Evolutionary conservation across 139 green algal genomes (phyloP), one percentile per base, ranked within the genome.

Genomic region (Coelastrella sp.): DNA sequence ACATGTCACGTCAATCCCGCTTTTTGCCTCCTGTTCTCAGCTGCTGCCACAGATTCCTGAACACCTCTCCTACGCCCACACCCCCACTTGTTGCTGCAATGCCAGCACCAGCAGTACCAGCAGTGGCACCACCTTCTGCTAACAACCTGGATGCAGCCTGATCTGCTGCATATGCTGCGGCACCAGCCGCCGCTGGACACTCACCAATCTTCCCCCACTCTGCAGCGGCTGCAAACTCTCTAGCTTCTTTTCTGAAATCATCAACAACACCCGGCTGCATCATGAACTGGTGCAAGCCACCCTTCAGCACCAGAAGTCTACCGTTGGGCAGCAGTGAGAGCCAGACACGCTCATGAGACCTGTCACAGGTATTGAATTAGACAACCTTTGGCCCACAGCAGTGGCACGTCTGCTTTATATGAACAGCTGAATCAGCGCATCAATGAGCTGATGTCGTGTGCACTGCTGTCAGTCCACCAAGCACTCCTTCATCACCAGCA

Each of bases 271-370:
- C 85, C 17, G 68, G 70, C 84, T 89, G 84, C 68, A 72, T 22
- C 84, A 89, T 89, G 68, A 89, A 89, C 57, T 68, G 57, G 57
- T 89, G 84, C 11, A 83, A 24, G 49, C 84, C 84, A 20, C 70
- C 85, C 17, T 74, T 84, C n/a, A 83, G 57, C 85, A 90, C 73
- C 74, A 90, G 73, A 68, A 89, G 85, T 12, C 73, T 58, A 24
- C 85, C 72, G 12, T 76, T 63, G 9, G 22, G 24, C 24, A 90
- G 85, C n/a, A 84, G 70, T 10, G 84, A 89, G 19, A 72, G 70
- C 70, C 70, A 89, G 35, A 56, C 35, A 56, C 82, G 15, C 49
- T 89, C 84, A 59, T 89, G 85, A 0, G 72, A 90, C 72, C 85
- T 84, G 57, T 27, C 20, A 70, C 15, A 27, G 68, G 35, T 49